A percentile compares a stretch with the other conserved stretches of the same genome.
Evolutionary conservation across 2,329 filamentous ascomycete species (phyloP).

Genomic region (Epichloe amarillans): DNA sequence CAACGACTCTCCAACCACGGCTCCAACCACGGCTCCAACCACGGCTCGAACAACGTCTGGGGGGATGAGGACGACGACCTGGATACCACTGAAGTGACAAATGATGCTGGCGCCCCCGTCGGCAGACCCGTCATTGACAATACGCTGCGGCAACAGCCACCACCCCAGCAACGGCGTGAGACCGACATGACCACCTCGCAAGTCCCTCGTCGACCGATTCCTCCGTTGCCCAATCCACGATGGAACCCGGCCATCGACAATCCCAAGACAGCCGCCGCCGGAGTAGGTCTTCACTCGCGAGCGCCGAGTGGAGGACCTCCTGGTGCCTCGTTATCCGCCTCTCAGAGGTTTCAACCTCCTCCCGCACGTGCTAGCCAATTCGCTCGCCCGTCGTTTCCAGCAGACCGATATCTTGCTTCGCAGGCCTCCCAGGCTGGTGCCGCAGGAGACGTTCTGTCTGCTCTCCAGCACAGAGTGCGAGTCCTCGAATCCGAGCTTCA

Average conservation of each 20-base stretch:
- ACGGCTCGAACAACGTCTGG: no score
- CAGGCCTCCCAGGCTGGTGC: constrained; percentile 15
- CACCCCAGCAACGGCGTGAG: constrained; percentile 17
- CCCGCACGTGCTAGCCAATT: constrained; percentile 28
- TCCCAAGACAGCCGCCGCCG: constrained; percentile 9
- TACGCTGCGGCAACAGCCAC: constrained; percentile 20
- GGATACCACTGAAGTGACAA: constrained; percentile 43
- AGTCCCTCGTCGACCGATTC: constrained; percentile 15
- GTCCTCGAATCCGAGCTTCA: constrained; percentile 43
- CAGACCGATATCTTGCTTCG: constrained; percentile 12
- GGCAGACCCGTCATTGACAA: constrained; percentile 23
- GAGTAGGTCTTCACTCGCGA: constrained; percentile 8
- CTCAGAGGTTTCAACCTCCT: constrained; percentile 18
- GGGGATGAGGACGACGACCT: constrained; percentile 43
- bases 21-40: constrained; percentile 21
- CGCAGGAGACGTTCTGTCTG: constrained; percentile 25
- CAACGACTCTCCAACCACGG: constrained; percentile 10
- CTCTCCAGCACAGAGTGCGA: constrained; percentile 38
- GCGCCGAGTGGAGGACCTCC: constrained; percentile 7
- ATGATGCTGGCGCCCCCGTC: constrained; percentile 29
- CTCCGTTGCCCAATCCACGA: constrained; percentile 22
- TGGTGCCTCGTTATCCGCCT: constrained; percentile 14
- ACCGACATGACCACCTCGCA: constrained; percentile 9
- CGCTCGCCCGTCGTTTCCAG: constrained; percentile 21
- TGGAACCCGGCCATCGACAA: constrained; percentile 24